Conservation (phyloP, 306 rosid species). For the Canavalia gladiata region DNA sequence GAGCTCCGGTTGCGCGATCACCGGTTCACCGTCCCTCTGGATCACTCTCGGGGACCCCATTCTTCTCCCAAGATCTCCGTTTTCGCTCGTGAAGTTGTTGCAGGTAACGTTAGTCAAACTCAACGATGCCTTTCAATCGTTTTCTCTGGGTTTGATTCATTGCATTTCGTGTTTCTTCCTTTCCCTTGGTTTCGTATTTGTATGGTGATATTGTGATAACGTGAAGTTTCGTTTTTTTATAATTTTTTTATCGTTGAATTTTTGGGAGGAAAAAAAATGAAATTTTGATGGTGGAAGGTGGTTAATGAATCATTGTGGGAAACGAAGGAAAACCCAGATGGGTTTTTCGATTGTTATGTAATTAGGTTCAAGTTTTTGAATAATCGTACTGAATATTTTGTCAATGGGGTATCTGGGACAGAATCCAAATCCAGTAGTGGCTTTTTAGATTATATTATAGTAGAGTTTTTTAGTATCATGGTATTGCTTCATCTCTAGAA, state of each 20-base stretch:
- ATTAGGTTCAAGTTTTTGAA: background rate
- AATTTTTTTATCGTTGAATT: constrained; percentile 4
- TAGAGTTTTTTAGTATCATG: background rate
- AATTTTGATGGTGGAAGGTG: constrained; percentile 3
- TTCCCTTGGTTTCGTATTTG: constrained; percentile 9
- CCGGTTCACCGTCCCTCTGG: constrained; percentile 76
- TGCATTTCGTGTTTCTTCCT: constrained; percentile 6
- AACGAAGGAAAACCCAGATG: constrained; percentile 32
- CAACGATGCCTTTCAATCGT: background rate
- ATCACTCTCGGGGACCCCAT: constrained; percentile 57
- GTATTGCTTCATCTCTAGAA: background rate
- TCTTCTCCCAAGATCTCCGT: constrained; percentile 71
- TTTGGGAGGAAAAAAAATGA: background rate
- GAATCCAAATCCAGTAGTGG: constrained; percentile 11
- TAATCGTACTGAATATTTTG: constrained; percentile 12
- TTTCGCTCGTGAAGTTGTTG: constrained; percentile 94
- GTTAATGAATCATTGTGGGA: constrained; percentile 17
- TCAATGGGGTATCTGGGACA: constrained; percentile 33
- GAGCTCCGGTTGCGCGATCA: constrained; percentile 90
- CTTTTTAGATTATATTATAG: background rate
- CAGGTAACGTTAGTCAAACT: constrained; percentile 56
- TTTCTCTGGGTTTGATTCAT: background rate
- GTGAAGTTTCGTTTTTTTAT: too few relatives aligned
- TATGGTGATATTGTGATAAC: constrained; percentile 14
- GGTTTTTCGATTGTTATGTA: background rate